Percentiles rank a stretch among this genome's conserved stretches.
Evolutionary conservation across 1,284 basidiomycete species (phyloP).

Genomic region (Coriolopsis trogii): DNA sequence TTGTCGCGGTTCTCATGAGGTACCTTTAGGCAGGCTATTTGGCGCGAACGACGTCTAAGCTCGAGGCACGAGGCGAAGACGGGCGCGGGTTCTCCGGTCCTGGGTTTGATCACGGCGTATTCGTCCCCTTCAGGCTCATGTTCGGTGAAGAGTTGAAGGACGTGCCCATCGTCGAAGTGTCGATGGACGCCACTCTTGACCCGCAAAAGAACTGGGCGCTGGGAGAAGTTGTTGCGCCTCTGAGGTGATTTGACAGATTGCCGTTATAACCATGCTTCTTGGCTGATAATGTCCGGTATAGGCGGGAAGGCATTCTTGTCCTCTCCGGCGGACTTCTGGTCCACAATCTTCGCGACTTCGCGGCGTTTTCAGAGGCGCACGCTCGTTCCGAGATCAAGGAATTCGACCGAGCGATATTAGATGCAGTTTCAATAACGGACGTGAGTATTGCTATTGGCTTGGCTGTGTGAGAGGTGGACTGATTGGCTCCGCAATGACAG

Average conservation of each 20-base stretch:
- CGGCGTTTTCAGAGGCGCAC: conserved; percentile 53
- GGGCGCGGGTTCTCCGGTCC: conserved; percentile 68
- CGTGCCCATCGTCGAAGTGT: conserved; percentile 71
- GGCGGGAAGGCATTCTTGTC: conserved; percentile 66
- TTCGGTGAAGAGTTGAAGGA: conserved; percentile 64
- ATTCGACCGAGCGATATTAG: conserved; percentile 62
- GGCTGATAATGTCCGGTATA: conserved; percentile 24
- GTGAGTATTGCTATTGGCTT: conserved; percentile 42
- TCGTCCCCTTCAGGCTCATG: conserved; percentile 78
- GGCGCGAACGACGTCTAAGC: conserved; percentile 51
- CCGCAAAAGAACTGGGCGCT: conserved; percentile 67
- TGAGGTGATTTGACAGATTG: conserved; percentile 44
- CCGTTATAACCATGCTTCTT: conserved; percentile 5
- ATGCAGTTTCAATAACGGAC: conserved; percentile 52
- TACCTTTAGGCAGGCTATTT: conserved; percentile 51
- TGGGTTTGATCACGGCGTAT: conserved; percentile 71
- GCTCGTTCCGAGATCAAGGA: conserved; percentile 51
- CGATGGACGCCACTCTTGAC: conserved; percentile 63
- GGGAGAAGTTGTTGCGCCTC: conserved; percentile 60
- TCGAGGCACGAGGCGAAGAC: conserved; percentile 65
- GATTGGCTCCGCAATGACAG: conserved; percentile 32
- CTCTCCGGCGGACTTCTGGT: conserved; percentile 72
- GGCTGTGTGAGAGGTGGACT: conserved; percentile 9
- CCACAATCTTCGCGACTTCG: conserved; percentile 65
- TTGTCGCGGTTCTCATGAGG: neutral